Evolutionary conservation across 352 stramenopile genomes (phyloP).

Genomic region (Phytophthora brassicae): DNA sequence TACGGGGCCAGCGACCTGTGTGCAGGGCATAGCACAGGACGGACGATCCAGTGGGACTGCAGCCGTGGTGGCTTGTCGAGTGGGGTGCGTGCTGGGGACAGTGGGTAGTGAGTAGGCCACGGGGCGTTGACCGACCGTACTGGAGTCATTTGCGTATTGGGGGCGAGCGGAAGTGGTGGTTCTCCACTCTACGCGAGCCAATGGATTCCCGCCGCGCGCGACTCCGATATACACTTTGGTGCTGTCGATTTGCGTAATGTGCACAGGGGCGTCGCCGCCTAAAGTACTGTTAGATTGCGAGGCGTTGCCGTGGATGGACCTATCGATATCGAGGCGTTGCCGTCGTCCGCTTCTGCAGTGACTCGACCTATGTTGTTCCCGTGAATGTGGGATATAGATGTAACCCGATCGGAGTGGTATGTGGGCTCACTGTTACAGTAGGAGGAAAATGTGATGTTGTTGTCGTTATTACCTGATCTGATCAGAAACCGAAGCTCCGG

Average conservation of each 20-base stretch:
- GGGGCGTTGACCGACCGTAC: background rate
- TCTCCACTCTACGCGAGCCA: too few species aligned
- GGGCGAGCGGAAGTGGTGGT: background rate
- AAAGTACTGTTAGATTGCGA: too few species aligned
- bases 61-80: background rate
- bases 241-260: too few species aligned
- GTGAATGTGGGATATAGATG: too few species aligned
- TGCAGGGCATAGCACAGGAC: background rate
- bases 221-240: too few species aligned
- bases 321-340: background rate
- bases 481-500: background rate
- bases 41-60: background rate
- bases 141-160: background rate
- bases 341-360: too few species aligned
- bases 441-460: too few species aligned
- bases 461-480: background rate
- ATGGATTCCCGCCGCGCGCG: too few species aligned
- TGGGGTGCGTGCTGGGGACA: background rate
- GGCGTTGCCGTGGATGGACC: background rate
- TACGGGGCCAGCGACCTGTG: background rate
- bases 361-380: too few species aligned
- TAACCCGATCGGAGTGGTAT: too few species aligned
- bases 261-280: too few species aligned
- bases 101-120: background rate
- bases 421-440: too few species aligned